Conservation (phyloP, 2,329 filamentous ascomycete species). For the Microcyclosporella mali region DNA sequence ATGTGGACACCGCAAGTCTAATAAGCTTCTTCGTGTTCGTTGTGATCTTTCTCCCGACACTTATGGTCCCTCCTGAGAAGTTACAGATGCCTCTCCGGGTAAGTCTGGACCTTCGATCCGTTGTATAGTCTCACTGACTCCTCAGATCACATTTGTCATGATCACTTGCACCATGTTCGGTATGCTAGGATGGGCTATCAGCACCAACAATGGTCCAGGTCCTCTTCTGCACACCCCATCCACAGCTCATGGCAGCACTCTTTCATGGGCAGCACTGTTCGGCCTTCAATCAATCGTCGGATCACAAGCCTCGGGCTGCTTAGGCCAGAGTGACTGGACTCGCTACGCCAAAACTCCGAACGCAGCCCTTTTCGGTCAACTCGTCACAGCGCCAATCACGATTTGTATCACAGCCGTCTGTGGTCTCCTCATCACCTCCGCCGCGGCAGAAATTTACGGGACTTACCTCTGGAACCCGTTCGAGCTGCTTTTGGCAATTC, state of each 20-base stretch:
- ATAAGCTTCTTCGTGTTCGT: conserved; percentile 12
- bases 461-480: conserved; percentile 24
- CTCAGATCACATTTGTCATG: conserved; percentile 15
- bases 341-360: conserved; percentile 18
- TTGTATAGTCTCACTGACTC: conserved; percentile 2
- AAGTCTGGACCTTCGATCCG: not conserved
- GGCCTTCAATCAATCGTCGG: conserved; percentile 14
- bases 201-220: conserved; percentile 5
- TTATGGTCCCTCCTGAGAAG: conserved; percentile 11
- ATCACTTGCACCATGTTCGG: conserved; percentile 11
- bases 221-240: conserved; percentile 10
- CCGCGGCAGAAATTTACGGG: conserved; percentile 20
- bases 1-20: conserved; percentile 15
- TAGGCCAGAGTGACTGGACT: conserved; percentile 20
- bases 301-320: conserved; percentile 9
- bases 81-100: conserved; percentile 11
- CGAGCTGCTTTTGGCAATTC: conserved; percentile 20
- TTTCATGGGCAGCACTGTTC: conserved; percentile 13
- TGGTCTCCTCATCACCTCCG: conserved; percentile 25
- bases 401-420: conserved; percentile 12
- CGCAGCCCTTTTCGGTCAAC: conserved; percentile 13
- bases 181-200: conserved; percentile 11
- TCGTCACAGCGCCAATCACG: conserved; percentile 32
- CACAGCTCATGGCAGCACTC: conserved; percentile 7
- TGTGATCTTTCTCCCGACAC: conserved; percentile 10